These are phyloP conservation scores for Aurifilum marmelostoma DNA, from an alignment of 2,329 filamentous ascomycete species.

Conservation along the genomic window DNA sequence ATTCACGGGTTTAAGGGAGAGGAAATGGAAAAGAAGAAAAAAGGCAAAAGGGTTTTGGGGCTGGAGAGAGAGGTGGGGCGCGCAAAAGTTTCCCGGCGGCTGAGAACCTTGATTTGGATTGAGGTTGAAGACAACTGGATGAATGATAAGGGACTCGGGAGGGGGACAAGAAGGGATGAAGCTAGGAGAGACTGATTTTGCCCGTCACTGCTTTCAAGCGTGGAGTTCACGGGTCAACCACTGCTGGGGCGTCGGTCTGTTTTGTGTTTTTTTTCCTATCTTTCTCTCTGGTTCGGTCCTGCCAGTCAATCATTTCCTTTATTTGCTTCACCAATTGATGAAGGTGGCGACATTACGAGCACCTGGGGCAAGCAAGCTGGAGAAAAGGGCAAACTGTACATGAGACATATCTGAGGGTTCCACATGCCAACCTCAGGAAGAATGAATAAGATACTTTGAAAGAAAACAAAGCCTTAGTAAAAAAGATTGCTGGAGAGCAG, in stretches of 20 bases:
- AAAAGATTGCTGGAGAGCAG: background rate
- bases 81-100: no score
- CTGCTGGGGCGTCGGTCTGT: background rate
- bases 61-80: no score
- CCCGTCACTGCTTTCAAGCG: constrained; percentile 13
- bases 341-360: no score
- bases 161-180: no score
- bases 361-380: no score
- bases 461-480: no score
- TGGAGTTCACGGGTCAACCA: constrained; percentile 23
- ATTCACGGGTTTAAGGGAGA: background rate
- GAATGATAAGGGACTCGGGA: background rate
- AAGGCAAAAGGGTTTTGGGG: no score
- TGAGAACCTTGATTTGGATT: background rate
- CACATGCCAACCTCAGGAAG: background rate
- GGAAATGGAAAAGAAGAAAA: no score
- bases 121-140: no score
- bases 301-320: background rate
- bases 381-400: background rate
- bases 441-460: background rate
- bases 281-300: background rate
- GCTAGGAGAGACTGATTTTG: no score
- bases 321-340: background rate
- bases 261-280: background rate
- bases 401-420: background rate